Base-by-base conservation (phyloP, 2,329 filamentous ascomycete genomes). In the Fusarium decemcellulare region DNA sequence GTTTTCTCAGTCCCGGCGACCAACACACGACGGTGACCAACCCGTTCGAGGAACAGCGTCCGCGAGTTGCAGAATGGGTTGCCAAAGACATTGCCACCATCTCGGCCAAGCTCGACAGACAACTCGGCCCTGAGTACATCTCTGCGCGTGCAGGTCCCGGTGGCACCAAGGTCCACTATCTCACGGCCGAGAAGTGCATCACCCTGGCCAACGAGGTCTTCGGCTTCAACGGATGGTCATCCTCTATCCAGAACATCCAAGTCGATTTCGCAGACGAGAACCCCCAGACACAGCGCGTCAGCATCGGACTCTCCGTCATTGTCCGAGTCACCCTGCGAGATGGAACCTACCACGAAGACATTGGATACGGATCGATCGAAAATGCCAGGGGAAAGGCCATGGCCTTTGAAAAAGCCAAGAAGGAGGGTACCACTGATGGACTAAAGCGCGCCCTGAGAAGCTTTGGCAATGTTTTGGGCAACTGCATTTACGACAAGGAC, bases 341-440 rank as follows among this genome's bases (percentile, higher is more conserved):
- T 81, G 96, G 96, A 48, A 96, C 95, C n/a, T 98, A 90, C 77
- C 96, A 98, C 78, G 96, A 99, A 87, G 96, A 99, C 77, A 92
- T 98, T 67, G 96, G 96, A 30, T 99, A 99, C 76, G 96, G 96
- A 8, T 93, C 96, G 72, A 97, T 97, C 73, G 95, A 98, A 80
- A 99, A 99, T 76, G 94, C 92, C 79, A 97, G 95, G 81, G 93
- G 93, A 59, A 99, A 99, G 82, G 95, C 95, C 4, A 92, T 93
- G 54, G 96, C 95, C 0, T 99, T 98, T 76, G 96, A 99, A 79
- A 99, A 99, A 81, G 95, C 96, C 1, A 99, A 98, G 84, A 99
- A 99, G 79, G 95, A 98, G 83, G 97, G 94, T 8, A 97, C 94
- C 4, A 98, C 97, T 10, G 96, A 99, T 81, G 96, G 91, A 2